Percentiles rank a stretch among this genome's conserved stretches.
Conservation (phyloP, 108 stramenopile species). For the Cyclotella sp. region DNA sequence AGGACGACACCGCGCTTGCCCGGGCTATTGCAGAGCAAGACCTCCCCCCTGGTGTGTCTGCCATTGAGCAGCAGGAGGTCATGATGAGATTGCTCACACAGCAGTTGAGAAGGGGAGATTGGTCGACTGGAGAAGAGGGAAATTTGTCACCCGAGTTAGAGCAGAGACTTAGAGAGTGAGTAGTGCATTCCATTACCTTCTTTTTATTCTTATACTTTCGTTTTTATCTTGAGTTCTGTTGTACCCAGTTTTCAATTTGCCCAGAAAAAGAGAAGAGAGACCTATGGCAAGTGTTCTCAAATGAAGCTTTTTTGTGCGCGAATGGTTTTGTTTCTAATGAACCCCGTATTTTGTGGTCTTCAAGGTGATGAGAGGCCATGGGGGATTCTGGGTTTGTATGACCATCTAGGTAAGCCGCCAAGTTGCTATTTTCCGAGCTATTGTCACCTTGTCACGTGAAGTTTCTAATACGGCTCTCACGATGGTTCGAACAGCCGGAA, state of each 20-base stretch:
- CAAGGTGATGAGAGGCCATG: conserved; percentile 52
- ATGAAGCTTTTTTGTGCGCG: not conserved
- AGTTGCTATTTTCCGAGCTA: not conserved
- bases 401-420: conserved; percentile 55
- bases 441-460: not conserved
- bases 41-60: conserved; percentile 47
- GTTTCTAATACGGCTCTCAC: not conserved
- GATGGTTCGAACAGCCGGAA: conserved; percentile 29
- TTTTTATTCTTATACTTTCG: not conserved
- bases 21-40: conserved; percentile 49
- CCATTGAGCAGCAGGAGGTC: conserved; percentile 47
- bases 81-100: conserved; percentile 56
- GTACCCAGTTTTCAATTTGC: conserved; percentile 69
- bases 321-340: not conserved
- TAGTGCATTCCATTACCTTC: not conserved
- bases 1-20: conserved; percentile 42
- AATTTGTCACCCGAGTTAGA: conserved; percentile 47
- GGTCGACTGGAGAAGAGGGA: conserved; percentile 22
- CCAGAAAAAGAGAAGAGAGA: conserved; percentile 79
- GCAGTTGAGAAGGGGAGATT: conserved; percentile 41
- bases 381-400: conserved; percentile 85
- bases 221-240: not conserved
- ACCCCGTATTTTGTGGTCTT: not conserved
- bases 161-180: conserved; percentile 69
- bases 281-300: conserved; percentile 47